A percentile compares a stretch with the other conserved stretches of the same genome.
phyloP scores from a whole-genome alignment of 2,329 filamentous ascomycete species.

The Fusarium lateritium region DNA sequence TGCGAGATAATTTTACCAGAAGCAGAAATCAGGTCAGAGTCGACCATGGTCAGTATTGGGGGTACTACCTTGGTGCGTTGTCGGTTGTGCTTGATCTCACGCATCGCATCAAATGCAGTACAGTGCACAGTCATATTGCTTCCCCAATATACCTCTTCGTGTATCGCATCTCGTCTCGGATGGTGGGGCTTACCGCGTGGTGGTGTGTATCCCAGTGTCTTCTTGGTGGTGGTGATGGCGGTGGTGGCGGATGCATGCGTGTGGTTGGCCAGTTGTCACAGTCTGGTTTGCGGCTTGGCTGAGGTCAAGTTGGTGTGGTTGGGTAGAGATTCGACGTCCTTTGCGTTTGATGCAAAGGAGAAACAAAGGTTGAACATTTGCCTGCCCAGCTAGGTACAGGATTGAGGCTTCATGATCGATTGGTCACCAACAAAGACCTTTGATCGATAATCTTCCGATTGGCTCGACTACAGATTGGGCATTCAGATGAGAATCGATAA shows the following conservation, averaged over 20 bases:
- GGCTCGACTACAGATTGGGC: slow-evolving; percentile 14
- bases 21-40: slow-evolving; percentile 22
- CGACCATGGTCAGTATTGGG: slow-evolving; percentile 1
- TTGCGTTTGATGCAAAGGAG: background rate
- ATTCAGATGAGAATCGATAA: slow-evolving; percentile 14
- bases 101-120: slow-evolving; percentile 26
- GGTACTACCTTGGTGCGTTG: slow-evolving; percentile 27
- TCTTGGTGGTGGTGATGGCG: slow-evolving; percentile 8
- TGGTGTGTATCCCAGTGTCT: slow-evolving; percentile 24
- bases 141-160: slow-evolving; percentile 33
- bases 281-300: slow-evolving; percentile 24
- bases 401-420: slow-evolving; percentile 36
- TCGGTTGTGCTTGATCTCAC: slow-evolving; percentile 38
- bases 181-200: slow-evolving; percentile 35
- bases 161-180: slow-evolving; percentile 33
- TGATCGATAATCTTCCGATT: slow-evolving; percentile 43
- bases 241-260: slow-evolving; percentile 26
- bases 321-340: slow-evolving; percentile 25
- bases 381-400: slow-evolving; percentile 4
- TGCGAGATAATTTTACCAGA: background rate
- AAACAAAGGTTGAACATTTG: background rate
- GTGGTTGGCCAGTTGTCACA: slow-evolving; percentile 40
- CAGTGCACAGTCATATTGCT: slow-evolving; percentile 32
- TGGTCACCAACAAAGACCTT: slow-evolving; percentile 19
- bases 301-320: slow-evolving; percentile 35